Percentiles rank a stretch among this genome's conserved stretches.
Evolutionary conservation across 164 flowering plant species (phyloP).

Genomic region (Nymphaea thermarum): DNA sequence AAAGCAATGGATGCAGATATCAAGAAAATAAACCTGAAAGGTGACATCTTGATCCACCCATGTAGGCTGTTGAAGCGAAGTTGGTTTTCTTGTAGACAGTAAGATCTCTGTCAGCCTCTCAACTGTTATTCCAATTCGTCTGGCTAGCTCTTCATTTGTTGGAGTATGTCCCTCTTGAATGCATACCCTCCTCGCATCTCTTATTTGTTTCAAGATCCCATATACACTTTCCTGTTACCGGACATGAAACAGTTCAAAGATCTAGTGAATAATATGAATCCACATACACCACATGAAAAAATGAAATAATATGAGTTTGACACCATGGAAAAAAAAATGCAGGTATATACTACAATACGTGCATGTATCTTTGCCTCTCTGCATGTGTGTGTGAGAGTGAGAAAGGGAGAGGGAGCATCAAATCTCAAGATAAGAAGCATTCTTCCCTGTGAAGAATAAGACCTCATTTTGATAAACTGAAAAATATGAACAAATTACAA

Average conservation of each 20-base stretch:
- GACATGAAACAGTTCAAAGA: too few relatives aligned
- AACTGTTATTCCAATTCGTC: constrained; percentile 15
- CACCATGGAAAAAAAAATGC: too few relatives aligned
- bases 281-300: not conserved
- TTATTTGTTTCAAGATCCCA: constrained; percentile 34
- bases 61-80: constrained; percentile 60
- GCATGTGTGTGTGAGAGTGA: not conserved
- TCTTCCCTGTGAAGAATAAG: too few relatives aligned
- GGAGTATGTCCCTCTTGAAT: constrained; percentile 54
- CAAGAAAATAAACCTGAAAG: constrained; percentile 44
- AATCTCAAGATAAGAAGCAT: too few relatives aligned
- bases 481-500: too few relatives aligned
- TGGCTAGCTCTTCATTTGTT: constrained; percentile 61
- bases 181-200: constrained; percentile 37
- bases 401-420: too few relatives aligned
- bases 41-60: constrained; percentile 69
- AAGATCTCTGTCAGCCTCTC: constrained; percentile 47
- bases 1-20: not conserved
- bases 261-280: not conserved
- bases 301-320: not conserved
- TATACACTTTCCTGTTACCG: constrained; percentile 57
- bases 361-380: too few relatives aligned
- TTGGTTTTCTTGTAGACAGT: constrained; percentile 31
- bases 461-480: too few relatives aligned
- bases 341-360: too few relatives aligned